Conservation (phyloP, 306 rosid genomes). For the Sechiopsis laciniata region DNA sequence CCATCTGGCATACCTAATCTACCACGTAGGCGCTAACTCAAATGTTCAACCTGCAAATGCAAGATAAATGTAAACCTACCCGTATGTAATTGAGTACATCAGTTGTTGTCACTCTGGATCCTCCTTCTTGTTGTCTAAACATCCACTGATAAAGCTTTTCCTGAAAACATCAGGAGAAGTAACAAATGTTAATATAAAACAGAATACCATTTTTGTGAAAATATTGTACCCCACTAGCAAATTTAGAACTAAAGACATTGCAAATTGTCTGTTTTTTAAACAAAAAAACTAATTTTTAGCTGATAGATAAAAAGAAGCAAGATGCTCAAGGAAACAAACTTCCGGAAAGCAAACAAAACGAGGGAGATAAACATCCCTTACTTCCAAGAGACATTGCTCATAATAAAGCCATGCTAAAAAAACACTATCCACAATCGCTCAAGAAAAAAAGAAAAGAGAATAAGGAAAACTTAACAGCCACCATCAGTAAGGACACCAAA, state of each 20-base stretch:
- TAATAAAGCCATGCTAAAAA: no score
- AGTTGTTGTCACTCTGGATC: conserved; percentile 56
- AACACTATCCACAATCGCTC: no score
- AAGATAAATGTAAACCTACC: conserved; percentile 31
- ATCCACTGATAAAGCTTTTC: conserved; percentile 84
- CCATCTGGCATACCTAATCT: neutral
- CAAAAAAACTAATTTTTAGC: neutral
- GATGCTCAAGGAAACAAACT: neutral
- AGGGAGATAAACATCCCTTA: neutral
- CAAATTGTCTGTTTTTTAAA: neutral
- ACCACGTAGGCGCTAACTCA: neutral
- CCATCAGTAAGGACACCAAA: no score
- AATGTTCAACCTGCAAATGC: conserved; percentile 10
- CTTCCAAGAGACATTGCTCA: no score
- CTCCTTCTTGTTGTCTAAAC: conserved; percentile 71
- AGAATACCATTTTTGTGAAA: neutral
- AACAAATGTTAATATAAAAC: neutral
- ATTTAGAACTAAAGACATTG: neutral
- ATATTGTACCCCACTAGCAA: neutral
- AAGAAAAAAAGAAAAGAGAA: no score
- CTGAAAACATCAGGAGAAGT: conserved; percentile 32
- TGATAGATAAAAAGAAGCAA: neutral
- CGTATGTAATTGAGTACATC: conserved; percentile 67
- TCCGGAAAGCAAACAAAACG: neutral
- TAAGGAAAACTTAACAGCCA: no score